Evolutionary conservation across 108 stramenopile genomes (phyloP).

Genomic region (Cyclotella atomus): DNA sequence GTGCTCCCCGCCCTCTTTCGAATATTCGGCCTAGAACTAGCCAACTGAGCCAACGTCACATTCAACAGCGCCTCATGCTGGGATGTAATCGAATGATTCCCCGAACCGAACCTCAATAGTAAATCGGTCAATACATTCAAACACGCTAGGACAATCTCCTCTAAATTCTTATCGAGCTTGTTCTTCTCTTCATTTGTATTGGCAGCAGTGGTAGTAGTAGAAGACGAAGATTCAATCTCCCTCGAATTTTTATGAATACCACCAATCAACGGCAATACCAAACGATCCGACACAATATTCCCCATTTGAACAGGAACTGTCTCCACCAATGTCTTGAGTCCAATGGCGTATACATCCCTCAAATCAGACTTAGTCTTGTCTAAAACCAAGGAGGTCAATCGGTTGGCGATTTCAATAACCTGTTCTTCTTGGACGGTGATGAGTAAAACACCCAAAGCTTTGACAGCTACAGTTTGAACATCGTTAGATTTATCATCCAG

Average conservation of each 20-base stretch:
- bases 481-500: conserved; percentile 95
- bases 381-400: conserved; percentile 92
- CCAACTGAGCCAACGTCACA: conserved; percentile 76
- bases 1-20: conserved; percentile 93
- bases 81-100: conserved; percentile 55
- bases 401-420: conserved; percentile 88
- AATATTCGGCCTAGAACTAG: conserved; percentile 58
- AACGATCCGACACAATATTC: conserved; percentile 69
- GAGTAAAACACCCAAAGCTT: conserved; percentile 93
- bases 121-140: conserved; percentile 94
- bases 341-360: conserved; percentile 97
- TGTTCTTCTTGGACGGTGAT: conserved; percentile 94
- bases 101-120: conserved; percentile 85
- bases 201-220: not conserved
- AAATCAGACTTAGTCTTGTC: conserved; percentile 90
- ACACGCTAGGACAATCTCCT: conserved; percentile 79
- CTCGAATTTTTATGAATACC: conserved; percentile 62
- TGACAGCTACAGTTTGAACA: conserved; percentile 97
- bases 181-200: not conserved
- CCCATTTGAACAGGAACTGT: conserved; percentile 91
- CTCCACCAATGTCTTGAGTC: conserved; percentile 94
- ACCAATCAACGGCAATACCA: conserved; percentile 80
- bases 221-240: not conserved
- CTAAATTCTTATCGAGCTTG: conserved; percentile 41
- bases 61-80: conserved; percentile 86